Conservation (phyloP, 441 rosid genomes). For the Populus hybrid region DNA sequence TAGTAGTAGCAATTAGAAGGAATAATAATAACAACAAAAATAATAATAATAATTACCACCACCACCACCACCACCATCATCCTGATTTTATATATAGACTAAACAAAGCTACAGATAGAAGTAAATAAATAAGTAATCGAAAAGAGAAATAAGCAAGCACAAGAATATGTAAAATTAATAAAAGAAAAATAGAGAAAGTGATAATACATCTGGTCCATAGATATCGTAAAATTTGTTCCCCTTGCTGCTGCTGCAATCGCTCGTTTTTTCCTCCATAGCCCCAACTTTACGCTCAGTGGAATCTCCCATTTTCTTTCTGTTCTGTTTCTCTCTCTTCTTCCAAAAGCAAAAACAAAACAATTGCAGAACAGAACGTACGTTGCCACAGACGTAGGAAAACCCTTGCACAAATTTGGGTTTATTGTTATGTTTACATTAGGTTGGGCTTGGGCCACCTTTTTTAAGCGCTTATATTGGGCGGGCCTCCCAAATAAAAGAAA, state of each 20-base stretch:
- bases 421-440: background rate
- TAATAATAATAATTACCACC: too few relatives aligned
- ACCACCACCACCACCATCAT: too few relatives aligned
- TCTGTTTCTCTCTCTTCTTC: background rate
- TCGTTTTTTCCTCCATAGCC: slow-evolving; percentile 31
- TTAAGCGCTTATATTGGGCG: background rate
- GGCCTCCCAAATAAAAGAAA: background rate
- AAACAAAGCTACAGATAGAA: background rate
- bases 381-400: background rate
- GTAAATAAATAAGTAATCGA: background rate
- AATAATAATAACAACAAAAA: too few relatives aligned
- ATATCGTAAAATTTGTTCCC: slow-evolving; percentile 34
- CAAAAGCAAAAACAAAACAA: background rate
- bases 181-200: background rate
- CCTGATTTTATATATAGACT: background rate
- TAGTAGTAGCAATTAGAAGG: too few relatives aligned
- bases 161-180: background rate
- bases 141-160: background rate
- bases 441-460: background rate
- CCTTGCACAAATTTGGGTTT: background rate
- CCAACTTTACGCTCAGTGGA: slow-evolving; percentile 31
- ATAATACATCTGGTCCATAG: slow-evolving; percentile 65
- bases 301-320: slow-evolving; percentile 13
- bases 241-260: slow-evolving; percentile 7
- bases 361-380: background rate